A percentile compares a stretch with the other conserved stretches of the same genome.
These are phyloP conservation scores for Lanzia echinophila DNA, from an alignment of 2,329 filamentous ascomycete genomes.

Conservation along the genomic window DNA sequence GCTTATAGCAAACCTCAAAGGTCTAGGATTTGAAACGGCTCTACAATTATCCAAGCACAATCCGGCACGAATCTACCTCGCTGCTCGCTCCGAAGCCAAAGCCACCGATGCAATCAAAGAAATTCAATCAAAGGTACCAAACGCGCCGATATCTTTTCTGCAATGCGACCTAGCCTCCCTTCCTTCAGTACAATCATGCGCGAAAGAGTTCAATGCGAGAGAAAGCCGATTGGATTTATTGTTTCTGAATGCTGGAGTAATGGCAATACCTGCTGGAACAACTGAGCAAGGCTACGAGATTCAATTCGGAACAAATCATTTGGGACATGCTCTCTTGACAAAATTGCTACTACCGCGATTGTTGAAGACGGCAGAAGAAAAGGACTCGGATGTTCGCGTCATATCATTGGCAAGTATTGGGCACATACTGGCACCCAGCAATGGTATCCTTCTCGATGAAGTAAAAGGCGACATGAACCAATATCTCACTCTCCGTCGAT, in stretches of 20 bases:
- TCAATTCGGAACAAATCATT: conserved; percentile 43
- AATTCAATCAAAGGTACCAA: conserved; percentile 26
- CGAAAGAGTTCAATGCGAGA: conserved; percentile 31
- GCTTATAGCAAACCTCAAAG: conserved; percentile 27
- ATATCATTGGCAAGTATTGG: conserved; percentile 5
- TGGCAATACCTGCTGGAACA: conserved; percentile 33
- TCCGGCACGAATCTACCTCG: conserved; percentile 34
- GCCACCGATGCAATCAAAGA: conserved; percentile 34
- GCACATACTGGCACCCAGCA: neutral
- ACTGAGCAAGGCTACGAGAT: conserved; percentile 42
- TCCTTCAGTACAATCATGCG: conserved; percentile 37
- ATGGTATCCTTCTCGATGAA: conserved; percentile 27
- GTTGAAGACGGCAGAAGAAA: conserved; percentile 19
- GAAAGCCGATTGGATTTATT: conserved; percentile 38
- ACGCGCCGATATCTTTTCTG: conserved; percentile 7
- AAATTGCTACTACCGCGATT: conserved; percentile 33
- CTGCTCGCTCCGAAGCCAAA: conserved; percentile 32
- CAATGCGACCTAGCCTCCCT: conserved; percentile 39
- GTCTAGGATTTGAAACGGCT: conserved; percentile 40
- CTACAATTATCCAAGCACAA: conserved; percentile 36
- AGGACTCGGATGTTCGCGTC: conserved; percentile 16
- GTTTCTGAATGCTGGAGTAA: conserved; percentile 41
- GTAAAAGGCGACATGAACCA: conserved; percentile 8
- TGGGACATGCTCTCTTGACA: conserved; percentile 41
- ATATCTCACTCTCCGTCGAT: conserved; percentile 21